phyloP scores from a whole-genome alignment of 1,284 basidiomycete species.

The Irpex sp. region DNA sequence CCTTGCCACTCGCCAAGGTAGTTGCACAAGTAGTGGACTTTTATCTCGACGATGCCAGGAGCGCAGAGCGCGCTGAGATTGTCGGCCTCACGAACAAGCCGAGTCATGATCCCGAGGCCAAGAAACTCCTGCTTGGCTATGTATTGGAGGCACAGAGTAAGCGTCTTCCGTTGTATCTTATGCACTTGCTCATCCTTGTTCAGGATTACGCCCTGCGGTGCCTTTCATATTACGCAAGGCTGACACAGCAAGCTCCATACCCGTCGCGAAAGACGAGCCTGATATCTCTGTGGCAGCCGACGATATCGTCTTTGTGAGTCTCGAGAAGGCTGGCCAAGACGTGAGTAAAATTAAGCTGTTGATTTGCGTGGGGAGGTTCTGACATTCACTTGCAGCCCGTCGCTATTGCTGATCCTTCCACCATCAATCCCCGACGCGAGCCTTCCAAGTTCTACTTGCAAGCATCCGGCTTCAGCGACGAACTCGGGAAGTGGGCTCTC shows the following conservation, averaged over 20 bases:
- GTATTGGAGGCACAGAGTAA: constrained; percentile 50
- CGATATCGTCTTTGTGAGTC: constrained; percentile 42
- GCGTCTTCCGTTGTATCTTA: constrained; percentile 16
- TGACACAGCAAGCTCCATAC: constrained; percentile 30
- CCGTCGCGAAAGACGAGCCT: constrained; percentile 35
- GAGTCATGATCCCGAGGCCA: constrained; percentile 21
- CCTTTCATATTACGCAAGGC: constrained; percentile 44
- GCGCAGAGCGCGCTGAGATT: constrained; percentile 41
- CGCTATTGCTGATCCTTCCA: constrained; percentile 42
- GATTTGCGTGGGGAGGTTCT: background rate
- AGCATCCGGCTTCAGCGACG: constrained; percentile 41
- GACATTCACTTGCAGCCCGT: constrained; percentile 20
- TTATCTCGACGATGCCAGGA: constrained; percentile 45
- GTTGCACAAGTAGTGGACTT: constrained; percentile 61
- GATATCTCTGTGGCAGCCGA: constrained; percentile 37
- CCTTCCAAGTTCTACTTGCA: constrained; percentile 36
- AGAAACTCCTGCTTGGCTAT: constrained; percentile 43
- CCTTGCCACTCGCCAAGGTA: constrained; percentile 42
- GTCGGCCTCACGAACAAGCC: constrained; percentile 33
- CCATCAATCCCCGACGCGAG: constrained; percentile 38
- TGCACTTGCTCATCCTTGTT: constrained; percentile 27
- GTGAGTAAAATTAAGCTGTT: constrained; percentile 27
- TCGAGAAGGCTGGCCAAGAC: constrained; percentile 47
- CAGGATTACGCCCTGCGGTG: constrained; percentile 31
- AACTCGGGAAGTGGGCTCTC: constrained; percentile 34